These are phyloP conservation scores for Phytopythium aichiense DNA, from an alignment of 352 stramenopile genomes.

Conservation along the genomic window DNA sequence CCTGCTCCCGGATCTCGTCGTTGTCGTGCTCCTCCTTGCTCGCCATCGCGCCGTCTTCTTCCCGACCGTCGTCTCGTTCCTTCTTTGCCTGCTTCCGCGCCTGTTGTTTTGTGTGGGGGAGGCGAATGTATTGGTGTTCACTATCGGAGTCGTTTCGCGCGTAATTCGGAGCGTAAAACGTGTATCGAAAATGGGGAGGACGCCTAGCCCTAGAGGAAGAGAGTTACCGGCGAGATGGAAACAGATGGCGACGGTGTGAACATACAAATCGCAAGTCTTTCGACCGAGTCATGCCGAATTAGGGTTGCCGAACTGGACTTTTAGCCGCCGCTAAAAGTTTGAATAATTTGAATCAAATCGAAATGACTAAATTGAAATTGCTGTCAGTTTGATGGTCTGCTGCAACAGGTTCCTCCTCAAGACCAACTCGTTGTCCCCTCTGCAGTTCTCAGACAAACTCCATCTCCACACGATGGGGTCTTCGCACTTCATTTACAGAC, in stretches of 20 bases:
- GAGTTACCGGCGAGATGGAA: not conserved
- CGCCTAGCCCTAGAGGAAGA: not conserved
- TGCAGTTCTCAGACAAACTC: too few species aligned
- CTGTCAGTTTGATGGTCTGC: too few species aligned
- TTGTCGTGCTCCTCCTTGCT: conserved; percentile 86
- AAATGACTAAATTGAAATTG: not conserved
- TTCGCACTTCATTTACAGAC: too few species aligned
- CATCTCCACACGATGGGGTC: too few species aligned
- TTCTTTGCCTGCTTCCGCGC: conserved; percentile 10
- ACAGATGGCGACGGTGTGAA: not conserved
- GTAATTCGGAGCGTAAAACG: not conserved
- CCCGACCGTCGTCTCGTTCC: conserved; percentile 8
- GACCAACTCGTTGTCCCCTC: too few species aligned
- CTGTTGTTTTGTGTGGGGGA: not conserved
- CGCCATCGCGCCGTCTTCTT: conserved; percentile 32
- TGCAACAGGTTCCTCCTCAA: too few species aligned
- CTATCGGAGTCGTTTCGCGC: conserved; percentile 9
- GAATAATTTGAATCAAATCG: not conserved
- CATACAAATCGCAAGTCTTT: not conserved
- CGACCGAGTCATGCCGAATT: not conserved
- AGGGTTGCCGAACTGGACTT: not conserved
- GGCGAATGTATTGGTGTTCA: conserved; percentile 3
- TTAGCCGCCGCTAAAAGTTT: not conserved
- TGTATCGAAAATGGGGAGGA: not conserved
- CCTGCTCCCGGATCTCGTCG: conserved; percentile 93